Base-by-base conservation (phyloP, 192 early-diverging fungal species). In the Umbelopsis sp. region DNA sequence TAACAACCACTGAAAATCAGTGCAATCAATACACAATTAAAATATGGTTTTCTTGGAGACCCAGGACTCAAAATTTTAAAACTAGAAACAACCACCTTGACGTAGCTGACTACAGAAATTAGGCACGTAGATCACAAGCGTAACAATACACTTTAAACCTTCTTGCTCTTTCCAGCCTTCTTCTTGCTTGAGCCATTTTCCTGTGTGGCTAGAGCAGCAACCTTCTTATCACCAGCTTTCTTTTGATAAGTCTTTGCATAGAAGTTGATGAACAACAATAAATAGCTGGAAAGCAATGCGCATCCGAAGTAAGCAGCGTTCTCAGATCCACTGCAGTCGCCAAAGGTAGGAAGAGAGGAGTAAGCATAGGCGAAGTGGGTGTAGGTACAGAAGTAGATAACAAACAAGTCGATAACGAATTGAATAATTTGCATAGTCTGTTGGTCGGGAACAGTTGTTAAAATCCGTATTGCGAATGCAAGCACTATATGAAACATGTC, bases 231-330 rank as follows among this genome's bases (percentile, higher is more conserved):
- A 30, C 41, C 51, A 2, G 53, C 46, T 45, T 69, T 61, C 84
- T 89, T 85, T 51, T 72, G 76, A 80, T 94, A 94, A n/a, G 92
- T 94, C 72, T 90, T 82, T 74, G 85, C 82, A 75, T 92, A 96
- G 81, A 96, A 96, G 83, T 93, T 89, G 79, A 96, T 91, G 77
- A 96, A 96, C n/a, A 96, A 83, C 49, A 92, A 76, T 68, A 96
- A 85, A 81, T 96, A 96, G 66, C 86, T 89, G 51, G 87, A 87
- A 35, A 96, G 83, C 65, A 96, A 78, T 49, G 80, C 82, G 66
- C 91, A 92, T 67, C 93, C 94, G 81, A 95, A 90, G 72, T 91
- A 66, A n/a, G 94, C 94, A 64, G 92, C 90, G 67, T 81, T 78
- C 68, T 91, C 89, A 23, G 86, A 89, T 47, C 94, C 94, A 16